These are phyloP conservation scores for Penicillium sp. DNA, from an alignment of 2,329 filamentous ascomycete genomes.

Conservation along the genomic window DNA sequence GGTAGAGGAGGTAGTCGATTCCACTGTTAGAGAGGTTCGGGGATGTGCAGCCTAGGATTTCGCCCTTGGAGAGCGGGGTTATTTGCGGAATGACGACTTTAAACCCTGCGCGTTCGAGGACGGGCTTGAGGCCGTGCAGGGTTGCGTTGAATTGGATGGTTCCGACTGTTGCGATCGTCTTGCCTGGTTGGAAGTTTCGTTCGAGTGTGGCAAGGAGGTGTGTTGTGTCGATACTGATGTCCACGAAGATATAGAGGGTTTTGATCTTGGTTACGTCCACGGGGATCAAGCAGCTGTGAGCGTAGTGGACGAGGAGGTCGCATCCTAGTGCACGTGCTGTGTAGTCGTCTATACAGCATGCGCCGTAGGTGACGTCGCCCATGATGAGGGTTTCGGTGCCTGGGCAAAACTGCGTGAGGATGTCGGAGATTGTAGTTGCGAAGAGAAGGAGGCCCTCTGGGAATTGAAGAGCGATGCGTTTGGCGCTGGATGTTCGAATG, in stretches of 20 bases:
- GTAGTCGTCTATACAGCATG: slow-evolving; percentile 98
- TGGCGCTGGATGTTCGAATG: slow-evolving; percentile 78
- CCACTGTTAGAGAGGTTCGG: slow-evolving; percentile 67
- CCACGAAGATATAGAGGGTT: slow-evolving; percentile 96
- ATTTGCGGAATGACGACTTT: slow-evolving; percentile 89
- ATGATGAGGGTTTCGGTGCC: slow-evolving; percentile 94
- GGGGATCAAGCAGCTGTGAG: slow-evolving; percentile 93
- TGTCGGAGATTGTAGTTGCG: slow-evolving; percentile 96
- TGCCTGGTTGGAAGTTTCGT: slow-evolving; percentile 82
- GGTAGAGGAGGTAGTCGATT: slow-evolving; percentile 82
- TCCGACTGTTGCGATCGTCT: slow-evolving; percentile 89
- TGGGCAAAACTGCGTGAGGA: slow-evolving; percentile 90
- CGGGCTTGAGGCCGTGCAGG: slow-evolving; percentile 79
- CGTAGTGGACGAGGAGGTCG: slow-evolving; percentile 94
- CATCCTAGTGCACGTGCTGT: slow-evolving; percentile 92
- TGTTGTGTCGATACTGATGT: slow-evolving; percentile 90
- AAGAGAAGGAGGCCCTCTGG: slow-evolving; percentile 94
- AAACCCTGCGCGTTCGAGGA: slow-evolving; percentile 83
- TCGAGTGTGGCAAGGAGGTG: slow-evolving; percentile 87
- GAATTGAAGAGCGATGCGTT: slow-evolving; percentile 91
- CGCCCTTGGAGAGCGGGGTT: slow-evolving; percentile 87
- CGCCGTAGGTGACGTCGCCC: slow-evolving; percentile 98
- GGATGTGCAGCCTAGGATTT: slow-evolving; percentile 97
- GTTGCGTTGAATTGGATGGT: slow-evolving; percentile 99
- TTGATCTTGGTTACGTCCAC: slow-evolving; percentile 97